These are phyloP conservation scores for Ophiosphaerella korrae DNA, from an alignment of 2,329 filamentous ascomycete species.

Conservation along the genomic window DNA sequence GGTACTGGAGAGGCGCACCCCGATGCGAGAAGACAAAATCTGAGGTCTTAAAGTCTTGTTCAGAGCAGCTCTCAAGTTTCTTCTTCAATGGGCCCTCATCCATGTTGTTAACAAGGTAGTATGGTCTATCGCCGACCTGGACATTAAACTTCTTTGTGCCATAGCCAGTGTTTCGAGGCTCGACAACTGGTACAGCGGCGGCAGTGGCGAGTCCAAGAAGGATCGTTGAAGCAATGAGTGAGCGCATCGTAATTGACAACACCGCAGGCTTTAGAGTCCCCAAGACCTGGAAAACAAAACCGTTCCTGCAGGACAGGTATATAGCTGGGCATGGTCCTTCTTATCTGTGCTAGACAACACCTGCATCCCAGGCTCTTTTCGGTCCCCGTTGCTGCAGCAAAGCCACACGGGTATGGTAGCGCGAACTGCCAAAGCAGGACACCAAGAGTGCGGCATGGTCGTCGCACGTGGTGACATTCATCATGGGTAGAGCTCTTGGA, in stretches of 20 bases:
- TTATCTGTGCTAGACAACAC: slow-evolving; percentile 23
- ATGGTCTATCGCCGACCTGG: slow-evolving; percentile 44
- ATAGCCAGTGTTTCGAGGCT: slow-evolving; percentile 22
- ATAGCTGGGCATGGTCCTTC: slow-evolving; percentile 17
- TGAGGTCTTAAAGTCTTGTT: slow-evolving; percentile 41
- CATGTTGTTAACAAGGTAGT: slow-evolving; percentile 47
- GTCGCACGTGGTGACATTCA: slow-evolving; percentile 33
- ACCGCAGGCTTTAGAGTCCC: slow-evolving; percentile 2
- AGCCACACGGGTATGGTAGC: slow-evolving; percentile 15
- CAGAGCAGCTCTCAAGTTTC: slow-evolving; percentile 45
- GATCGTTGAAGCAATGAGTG: slow-evolving; percentile 32
- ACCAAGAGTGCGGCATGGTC: slow-evolving; percentile 24
- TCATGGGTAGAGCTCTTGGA: slow-evolving; percentile 15
- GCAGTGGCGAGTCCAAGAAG: slow-evolving; percentile 36
- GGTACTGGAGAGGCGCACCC: slow-evolving; percentile 44
- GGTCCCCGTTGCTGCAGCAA: slow-evolving; percentile 6
- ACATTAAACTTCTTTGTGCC: slow-evolving; percentile 36
- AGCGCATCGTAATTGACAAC: slow-evolving; percentile 29
- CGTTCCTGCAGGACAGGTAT: slow-evolving; percentile 23
- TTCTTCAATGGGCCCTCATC: slow-evolving; percentile 44
- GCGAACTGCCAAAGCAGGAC: slow-evolving; percentile 4
- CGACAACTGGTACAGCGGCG: slow-evolving; percentile 33
- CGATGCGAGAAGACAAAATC: slow-evolving; percentile 46
- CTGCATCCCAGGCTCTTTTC: slow-evolving; percentile 8
- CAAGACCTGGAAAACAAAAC: slow-evolving; percentile 15